Conservation (phyloP, 1,284 basidiomycete species). For the Pascua sp. region DNA sequence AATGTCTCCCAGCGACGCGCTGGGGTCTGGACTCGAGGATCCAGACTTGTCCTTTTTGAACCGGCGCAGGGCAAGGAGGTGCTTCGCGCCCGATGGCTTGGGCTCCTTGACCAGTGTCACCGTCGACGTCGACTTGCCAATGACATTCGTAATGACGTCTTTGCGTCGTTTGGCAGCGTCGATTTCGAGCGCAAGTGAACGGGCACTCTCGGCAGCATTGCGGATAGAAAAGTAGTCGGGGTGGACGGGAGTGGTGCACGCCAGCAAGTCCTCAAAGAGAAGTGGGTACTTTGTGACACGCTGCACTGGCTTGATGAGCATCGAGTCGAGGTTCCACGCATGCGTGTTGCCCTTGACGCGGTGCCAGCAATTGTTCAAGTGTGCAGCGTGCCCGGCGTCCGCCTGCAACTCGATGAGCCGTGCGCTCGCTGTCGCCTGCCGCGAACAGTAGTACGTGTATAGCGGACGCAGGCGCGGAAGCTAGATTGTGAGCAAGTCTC, state of each 20-base stretch:
- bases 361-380: slow-evolving; percentile 65
- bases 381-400: slow-evolving; percentile 52
- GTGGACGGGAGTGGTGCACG: slow-evolving; percentile 72
- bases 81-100: slow-evolving; percentile 14
- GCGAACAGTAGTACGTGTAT: slow-evolving; percentile 82
- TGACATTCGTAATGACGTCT: slow-evolving; percentile 67
- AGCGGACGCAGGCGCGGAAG: slow-evolving; percentile 71
- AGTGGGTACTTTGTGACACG: slow-evolving; percentile 89
- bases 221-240: slow-evolving; percentile 66
- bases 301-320: slow-evolving; percentile 84
- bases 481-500: slow-evolving; percentile 48
- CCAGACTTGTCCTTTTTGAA: slow-evolving; percentile 43
- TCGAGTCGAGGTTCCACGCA: slow-evolving; percentile 88
- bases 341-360: slow-evolving; percentile 71
- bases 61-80: slow-evolving; percentile 31
- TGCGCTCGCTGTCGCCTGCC: slow-evolving; percentile 70
- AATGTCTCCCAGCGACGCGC: slow-evolving; percentile 16
- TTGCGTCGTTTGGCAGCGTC: slow-evolving; percentile 80
- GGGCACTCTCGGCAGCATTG: slow-evolving; percentile 65
- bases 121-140: slow-evolving; percentile 29
- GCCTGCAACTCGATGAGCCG: slow-evolving; percentile 56
- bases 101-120: slow-evolving; percentile 9
- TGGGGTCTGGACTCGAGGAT: background rate
- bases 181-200: slow-evolving; percentile 74
- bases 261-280: slow-evolving; percentile 72